phyloP scores from a whole-genome alignment of 2,329 filamentous ascomycete genomes.

The Neonectria sp. region DNA sequence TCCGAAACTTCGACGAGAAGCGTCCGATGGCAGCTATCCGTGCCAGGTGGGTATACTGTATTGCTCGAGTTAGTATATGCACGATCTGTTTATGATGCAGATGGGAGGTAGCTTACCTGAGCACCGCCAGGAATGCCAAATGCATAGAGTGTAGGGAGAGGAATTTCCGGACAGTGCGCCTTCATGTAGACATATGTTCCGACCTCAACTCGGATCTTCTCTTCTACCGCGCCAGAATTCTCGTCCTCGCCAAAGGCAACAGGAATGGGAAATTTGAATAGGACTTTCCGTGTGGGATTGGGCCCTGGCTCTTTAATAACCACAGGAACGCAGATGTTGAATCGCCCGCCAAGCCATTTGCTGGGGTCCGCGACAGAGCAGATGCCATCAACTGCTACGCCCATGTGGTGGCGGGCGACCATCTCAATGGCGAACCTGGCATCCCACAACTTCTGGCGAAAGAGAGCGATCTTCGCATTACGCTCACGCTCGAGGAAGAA shows the following conservation, averaged over 20 bases:
- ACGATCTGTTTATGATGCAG: background rate
- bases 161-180: background rate
- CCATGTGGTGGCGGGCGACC: background rate
- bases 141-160: background rate
- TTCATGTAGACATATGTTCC: background rate
- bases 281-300: background rate
- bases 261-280: background rate
- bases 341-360: background rate
- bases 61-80: background rate
- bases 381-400: background rate
- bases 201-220: conserved; percentile 10
- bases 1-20: background rate
- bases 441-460: background rate
- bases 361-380: background rate
- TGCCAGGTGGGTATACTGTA: background rate
- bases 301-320: background rate
- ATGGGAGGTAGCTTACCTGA: background rate
- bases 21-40: too few relatives aligned
- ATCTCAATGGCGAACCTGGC: background rate
- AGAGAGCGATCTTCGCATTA: too few relatives aligned
- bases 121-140: background rate
- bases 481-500: background rate
- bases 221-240: conserved; percentile 1
- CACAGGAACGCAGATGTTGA: conserved; percentile 6
- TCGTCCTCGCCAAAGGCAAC: background rate